These are phyloP conservation scores for Plasmodium coatneyi DNA, from an alignment of 169 alveolate species.

Conservation along the genomic window DNA sequence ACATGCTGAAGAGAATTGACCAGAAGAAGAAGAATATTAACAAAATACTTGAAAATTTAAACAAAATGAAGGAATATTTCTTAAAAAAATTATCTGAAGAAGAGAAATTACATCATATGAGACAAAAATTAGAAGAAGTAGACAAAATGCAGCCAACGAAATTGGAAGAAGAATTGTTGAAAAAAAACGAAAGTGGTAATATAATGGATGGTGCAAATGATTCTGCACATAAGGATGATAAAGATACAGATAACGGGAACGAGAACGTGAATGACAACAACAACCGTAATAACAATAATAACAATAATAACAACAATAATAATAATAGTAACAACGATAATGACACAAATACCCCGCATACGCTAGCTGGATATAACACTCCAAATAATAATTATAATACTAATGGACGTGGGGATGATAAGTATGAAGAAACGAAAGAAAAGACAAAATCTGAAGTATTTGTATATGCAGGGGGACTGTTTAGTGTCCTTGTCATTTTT, in stretches of 20 bases:
- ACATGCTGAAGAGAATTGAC: background rate
- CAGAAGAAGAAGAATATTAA: constrained; percentile 5
- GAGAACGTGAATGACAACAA: background rate
- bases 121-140: background rate
- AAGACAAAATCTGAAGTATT: background rate
- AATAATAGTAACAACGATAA: background rate
- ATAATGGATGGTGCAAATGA: background rate
- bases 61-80: background rate
- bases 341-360: background rate
- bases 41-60: background rate
- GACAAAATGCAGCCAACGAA: background rate
- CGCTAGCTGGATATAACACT: background rate
- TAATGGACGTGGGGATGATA: background rate
- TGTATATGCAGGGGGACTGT: background rate
- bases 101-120: background rate
- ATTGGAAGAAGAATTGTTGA: background rate
- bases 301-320: background rate
- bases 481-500: background rate
- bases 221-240: background rate
- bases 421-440: background rate
- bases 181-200: background rate
- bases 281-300: background rate
- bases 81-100: background rate
- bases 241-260: background rate
- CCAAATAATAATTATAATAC: background rate